These are phyloP conservation scores for Phylloporus sp. DNA, from an alignment of 768 basidiomycete genomes.

Conservation along the genomic window DNA sequence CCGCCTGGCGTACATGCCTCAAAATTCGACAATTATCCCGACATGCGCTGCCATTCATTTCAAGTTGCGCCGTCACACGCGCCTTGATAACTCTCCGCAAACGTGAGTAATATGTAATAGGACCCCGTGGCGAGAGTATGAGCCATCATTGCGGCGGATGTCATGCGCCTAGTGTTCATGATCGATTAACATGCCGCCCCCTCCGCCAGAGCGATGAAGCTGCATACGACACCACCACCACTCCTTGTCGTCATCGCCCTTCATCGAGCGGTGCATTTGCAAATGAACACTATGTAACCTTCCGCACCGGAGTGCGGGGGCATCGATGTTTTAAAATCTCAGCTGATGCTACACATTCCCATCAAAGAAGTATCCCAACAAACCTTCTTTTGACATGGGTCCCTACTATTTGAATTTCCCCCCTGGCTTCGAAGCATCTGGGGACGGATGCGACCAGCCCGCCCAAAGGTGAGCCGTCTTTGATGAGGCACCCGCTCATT, in stretches of 20 bases:
- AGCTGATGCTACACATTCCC: constrained; percentile 11
- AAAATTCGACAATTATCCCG: constrained; percentile 10
- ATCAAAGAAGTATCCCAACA: constrained; percentile 20
- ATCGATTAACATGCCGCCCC: constrained; percentile 20
- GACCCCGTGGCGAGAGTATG: constrained; percentile 18
- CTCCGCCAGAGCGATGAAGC: constrained; percentile 20
- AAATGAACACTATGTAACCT: constrained; percentile 19
- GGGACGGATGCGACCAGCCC: not conserved
- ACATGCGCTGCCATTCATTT: constrained; percentile 13
- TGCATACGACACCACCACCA: constrained; percentile 21
- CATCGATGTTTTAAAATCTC: constrained; percentile 20
- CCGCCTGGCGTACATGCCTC: constrained; percentile 24
- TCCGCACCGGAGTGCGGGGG: constrained; percentile 13
- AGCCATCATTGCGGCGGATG: constrained; percentile 22
- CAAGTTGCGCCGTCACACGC: constrained; percentile 24
- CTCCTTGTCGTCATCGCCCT: constrained; percentile 23
- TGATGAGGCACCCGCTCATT: constrained; percentile 5
- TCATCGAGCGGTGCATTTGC: constrained; percentile 15
- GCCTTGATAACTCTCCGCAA: constrained; percentile 19
- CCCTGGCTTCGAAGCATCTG: constrained; percentile 1
- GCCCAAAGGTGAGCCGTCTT: constrained; percentile 13
- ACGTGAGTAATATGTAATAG: constrained; percentile 25
- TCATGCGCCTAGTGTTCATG: constrained; percentile 14
- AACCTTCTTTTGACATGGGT: constrained; percentile 17
- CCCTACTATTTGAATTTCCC: constrained; percentile 10